These are phyloP conservation scores for Xylariaceae sp. DNA, from an alignment of 2,329 filamentous ascomycete species.

Conservation along the genomic window DNA sequence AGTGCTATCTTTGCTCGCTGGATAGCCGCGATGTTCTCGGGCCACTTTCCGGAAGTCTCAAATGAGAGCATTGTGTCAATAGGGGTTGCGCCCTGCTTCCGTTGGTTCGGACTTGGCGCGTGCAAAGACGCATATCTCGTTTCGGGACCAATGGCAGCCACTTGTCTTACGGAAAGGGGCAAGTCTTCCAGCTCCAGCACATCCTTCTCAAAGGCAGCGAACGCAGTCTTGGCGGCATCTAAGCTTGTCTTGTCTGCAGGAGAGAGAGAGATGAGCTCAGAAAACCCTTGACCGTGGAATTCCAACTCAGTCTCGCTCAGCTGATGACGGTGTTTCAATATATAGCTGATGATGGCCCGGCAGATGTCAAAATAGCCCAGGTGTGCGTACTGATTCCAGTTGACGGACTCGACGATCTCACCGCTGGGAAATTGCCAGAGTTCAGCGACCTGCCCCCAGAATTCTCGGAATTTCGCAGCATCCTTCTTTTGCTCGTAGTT, in stretches of 20 bases:
- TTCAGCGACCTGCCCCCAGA: slow-evolving; percentile 94
- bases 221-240: slow-evolving; percentile 62
- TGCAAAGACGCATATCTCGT: slow-evolving; percentile 68
- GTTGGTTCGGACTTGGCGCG: slow-evolving; percentile 43
- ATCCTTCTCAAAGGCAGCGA: slow-evolving; percentile 68
- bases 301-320: slow-evolving; percentile 49
- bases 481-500: slow-evolving; percentile 79
- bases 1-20: slow-evolving; percentile 94
- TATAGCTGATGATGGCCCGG: slow-evolving; percentile 71
- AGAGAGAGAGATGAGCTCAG: slow-evolving; percentile 43
- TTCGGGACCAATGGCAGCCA: slow-evolving; percentile 66
- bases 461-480: slow-evolving; percentile 74
- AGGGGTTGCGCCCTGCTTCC: slow-evolving; percentile 45
- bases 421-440: slow-evolving; percentile 92
- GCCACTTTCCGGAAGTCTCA: slow-evolving; percentile 89
- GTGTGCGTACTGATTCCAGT: slow-evolving; percentile 66
- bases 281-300: slow-evolving; percentile 47
- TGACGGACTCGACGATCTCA: slow-evolving; percentile 83
- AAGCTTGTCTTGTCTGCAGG: slow-evolving; percentile 55
- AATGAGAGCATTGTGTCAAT: slow-evolving; percentile 84
- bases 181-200: slow-evolving; percentile 74
- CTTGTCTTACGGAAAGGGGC: slow-evolving; percentile 77
- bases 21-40: slow-evolving; percentile 83
- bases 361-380: slow-evolving; percentile 54
- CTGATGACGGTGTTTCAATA: slow-evolving; percentile 65